Base-by-base conservation (phyloP, 1,139 yeast species). In the Lodderomyces orthopsilosis region DNA sequence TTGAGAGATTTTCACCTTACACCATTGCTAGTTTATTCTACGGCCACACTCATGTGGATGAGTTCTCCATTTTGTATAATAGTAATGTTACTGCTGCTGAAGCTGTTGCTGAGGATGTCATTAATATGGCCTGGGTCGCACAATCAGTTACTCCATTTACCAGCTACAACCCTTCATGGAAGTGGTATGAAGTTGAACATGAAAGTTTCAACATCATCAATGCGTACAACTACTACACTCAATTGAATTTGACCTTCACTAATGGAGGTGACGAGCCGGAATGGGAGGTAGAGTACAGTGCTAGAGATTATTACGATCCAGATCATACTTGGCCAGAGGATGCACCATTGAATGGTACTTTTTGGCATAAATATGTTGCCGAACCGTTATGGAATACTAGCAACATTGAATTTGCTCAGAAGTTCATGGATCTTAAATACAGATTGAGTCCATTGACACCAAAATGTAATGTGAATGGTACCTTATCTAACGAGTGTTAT, bases 21-120 rank as follows among this genome's bases (percentile, higher is more conserved):
- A 80, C 85, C 12, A 80, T 84, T 59, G 85, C 88, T 8, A 83
- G 76, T 43, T 66, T 82, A 13, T 84, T 84, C 65, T 82, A 75
- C 57, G 91, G 83, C 86, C 90, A 84, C 57, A 83, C 88, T 9
- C 91, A 84, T 55, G 66, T 69, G 51, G 91, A 84, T 60, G 85
- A 83, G 59, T 83, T 82, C 65, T 73, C 77, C 40, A 67, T 83
- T 10, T 61, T 79, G 42, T 82, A 81, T 53, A 68, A 72, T 4
- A 60, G 72, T 18, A 63, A 67, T 44, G 53, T 65, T 24, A 56
- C 68, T 23, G 65, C 66, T 38, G 45, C 45, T 42, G 35, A 37
- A 5, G 40, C 35, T 14, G 66, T 70, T 13, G 66, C 66, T 22
- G 70, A 66, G 2, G 70, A 70, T 36, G 79, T 77, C 3, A 52